Conservation (phyloP, 1,284 basidiomycete species). For the Marasmius tenuissimus region DNA sequence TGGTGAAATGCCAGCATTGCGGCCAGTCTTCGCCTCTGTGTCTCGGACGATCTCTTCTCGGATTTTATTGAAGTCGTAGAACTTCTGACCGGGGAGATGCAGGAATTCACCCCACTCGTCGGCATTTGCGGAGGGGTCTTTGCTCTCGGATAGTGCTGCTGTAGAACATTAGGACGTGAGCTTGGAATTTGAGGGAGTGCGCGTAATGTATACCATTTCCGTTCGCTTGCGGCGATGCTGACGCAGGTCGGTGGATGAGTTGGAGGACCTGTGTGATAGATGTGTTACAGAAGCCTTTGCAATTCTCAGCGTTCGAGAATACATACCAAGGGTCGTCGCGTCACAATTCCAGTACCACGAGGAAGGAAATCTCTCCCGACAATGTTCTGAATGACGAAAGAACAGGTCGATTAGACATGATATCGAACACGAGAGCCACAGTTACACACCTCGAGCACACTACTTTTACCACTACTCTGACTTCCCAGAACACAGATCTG, state of each 20-base stretch:
- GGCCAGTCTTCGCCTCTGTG: constrained; percentile 97
- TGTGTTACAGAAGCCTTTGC: constrained; percentile 5
- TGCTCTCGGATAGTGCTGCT: constrained; percentile 44
- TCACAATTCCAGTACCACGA: constrained; percentile 97
- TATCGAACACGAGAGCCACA: background rate
- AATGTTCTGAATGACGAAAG: constrained; percentile 69
- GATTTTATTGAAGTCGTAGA: constrained; percentile 97
- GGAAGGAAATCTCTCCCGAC: constrained; percentile 97
- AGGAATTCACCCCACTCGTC: constrained; percentile 99
- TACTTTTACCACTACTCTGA: constrained; percentile 88
- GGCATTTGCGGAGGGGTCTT: constrained; percentile 74
- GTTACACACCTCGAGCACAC: constrained; percentile 72
- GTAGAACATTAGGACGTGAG: constrained; percentile 13
- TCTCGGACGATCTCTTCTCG: constrained; percentile 95
- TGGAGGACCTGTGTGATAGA: constrained; percentile 72
- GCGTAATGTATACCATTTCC: constrained; percentile 9
- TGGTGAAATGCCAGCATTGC: constrained; percentile 95
- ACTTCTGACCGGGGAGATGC: constrained; percentile 94
- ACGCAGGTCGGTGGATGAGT: constrained; percentile 82
- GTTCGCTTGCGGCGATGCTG: constrained; percentile 4
- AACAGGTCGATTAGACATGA: constrained; percentile 3
- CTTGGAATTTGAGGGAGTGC: constrained; percentile 10
- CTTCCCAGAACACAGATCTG: constrained; percentile 86
- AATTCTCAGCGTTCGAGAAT: constrained; percentile 6
- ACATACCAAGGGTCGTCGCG: constrained; percentile 84